Evolutionary conservation across 2,329 filamentous ascomycete genomes (phyloP), one percentile per base, ranked within the genome.

Genomic region (Mollisia scopiformis): DNA sequence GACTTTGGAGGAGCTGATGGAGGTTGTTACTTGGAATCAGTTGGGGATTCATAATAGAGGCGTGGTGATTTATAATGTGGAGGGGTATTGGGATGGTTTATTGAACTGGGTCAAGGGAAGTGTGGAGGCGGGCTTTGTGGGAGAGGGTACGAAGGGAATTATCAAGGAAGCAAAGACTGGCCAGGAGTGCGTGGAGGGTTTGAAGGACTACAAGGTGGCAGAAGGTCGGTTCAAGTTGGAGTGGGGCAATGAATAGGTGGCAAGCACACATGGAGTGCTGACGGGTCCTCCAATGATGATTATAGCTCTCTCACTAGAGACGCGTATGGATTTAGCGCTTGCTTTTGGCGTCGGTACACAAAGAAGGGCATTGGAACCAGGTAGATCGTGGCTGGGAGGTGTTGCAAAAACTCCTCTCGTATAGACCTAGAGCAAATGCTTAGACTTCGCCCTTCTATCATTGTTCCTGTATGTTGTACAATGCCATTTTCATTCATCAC

Each of bases 1-100:
- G 21, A 99, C 95, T 2, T 84, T 98, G 74, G 95, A 99, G 79
- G 95, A 99, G 82, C 83, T 99, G 73, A 93, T 97, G 76, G 92
- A 96, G 79, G 87, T 92, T 2, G 88, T 88, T 27, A 96, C 92
- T 11, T 99, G 95, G 93, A 98, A 97, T 76, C 95, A 98, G 79
- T 79, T 99, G 53, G 94, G 95, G 1, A 98, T 99, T 67, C 95
- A 98, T 77, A 83, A 82, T 69, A 82, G 84, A 53, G 91, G 90
- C 3, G 88, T 98, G 49, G 88, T 94, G 57, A 79, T 97, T 52
- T 86, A 91, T 68, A 98, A 98, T 75, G 83, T 97, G 27, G 88
- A 93, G 57, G 92, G 93, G 0, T 98, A 96, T 77, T 99, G 93
- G 85, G 90, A 96, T 75, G 93, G 93, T 0, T 79, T 99, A 64